Conservation (phyloP, 225 moss, liverwort and hornwort genomes). For the Pseudisothecium myosuroides region DNA sequence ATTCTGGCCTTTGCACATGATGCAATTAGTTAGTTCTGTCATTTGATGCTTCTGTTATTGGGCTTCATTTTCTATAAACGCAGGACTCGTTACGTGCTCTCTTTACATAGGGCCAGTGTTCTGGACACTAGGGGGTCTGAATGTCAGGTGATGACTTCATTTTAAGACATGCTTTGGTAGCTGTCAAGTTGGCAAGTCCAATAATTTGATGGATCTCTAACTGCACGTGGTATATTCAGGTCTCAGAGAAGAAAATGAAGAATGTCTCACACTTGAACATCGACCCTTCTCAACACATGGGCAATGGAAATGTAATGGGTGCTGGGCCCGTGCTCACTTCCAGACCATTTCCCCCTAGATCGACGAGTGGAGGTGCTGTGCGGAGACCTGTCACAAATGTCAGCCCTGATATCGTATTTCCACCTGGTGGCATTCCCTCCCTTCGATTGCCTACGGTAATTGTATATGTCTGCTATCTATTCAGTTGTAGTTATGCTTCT, state of each 20-base stretch:
- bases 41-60: not conserved
- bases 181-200: conserved; percentile 15
- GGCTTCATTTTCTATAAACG: not conserved
- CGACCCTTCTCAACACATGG: conserved; percentile 61
- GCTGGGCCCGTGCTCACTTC: conserved; percentile 28
- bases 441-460: conserved; percentile 56
- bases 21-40: not conserved
- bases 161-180: conserved; percentile 13
- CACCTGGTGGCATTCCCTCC: conserved; percentile 73
- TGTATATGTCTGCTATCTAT: not conserved
- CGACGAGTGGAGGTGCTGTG: conserved; percentile 41
- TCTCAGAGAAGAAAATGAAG: conserved; percentile 95
- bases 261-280: conserved; percentile 84
- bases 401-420: conserved; percentile 66
- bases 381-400: conserved; percentile 37
- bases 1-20: not conserved
- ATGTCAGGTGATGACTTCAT: conserved; percentile 25
- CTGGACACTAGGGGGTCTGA: not conserved
- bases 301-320: conserved; percentile 61
- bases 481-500: not conserved
- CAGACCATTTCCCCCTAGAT: conserved; percentile 24
- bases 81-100: not conserved
- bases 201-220: conserved; percentile 28
- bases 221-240: conserved; percentile 45
- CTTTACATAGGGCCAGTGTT: not conserved